Conservation (phyloP, 2,329 filamentous ascomycete genomes). For the Diaporthe caulivora region DNA sequence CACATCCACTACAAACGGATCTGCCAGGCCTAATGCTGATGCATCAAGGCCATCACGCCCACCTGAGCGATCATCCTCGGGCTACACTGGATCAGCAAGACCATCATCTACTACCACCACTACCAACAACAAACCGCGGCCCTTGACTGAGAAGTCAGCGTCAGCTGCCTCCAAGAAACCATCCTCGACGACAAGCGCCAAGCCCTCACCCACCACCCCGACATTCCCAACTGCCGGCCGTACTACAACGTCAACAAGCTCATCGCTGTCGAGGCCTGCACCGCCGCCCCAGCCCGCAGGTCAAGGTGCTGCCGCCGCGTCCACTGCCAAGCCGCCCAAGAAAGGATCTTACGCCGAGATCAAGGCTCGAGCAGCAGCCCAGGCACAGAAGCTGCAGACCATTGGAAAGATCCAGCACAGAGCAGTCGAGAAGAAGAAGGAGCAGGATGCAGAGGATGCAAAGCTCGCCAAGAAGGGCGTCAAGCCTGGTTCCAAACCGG, state of each 20-base stretch:
- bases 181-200: slow-evolving; percentile 25
- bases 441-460: slow-evolving; percentile 62
- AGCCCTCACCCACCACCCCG: slow-evolving; percentile 34
- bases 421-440: slow-evolving; percentile 74
- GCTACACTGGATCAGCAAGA: slow-evolving; percentile 41
- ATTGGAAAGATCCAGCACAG: slow-evolving; percentile 83
- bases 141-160: slow-evolving; percentile 39
- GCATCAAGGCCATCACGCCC: slow-evolving; percentile 45
- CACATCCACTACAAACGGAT: slow-evolving; percentile 42
- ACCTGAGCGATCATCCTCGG: slow-evolving; percentile 29
- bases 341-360: slow-evolving; percentile 82
- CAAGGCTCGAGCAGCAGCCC: slow-evolving; percentile 77
- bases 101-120: slow-evolving; percentile 41
- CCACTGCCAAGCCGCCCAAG: slow-evolving; percentile 65
- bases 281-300: slow-evolving; percentile 31
- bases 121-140: slow-evolving; percentile 42
- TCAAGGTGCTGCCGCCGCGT: slow-evolving; percentile 50
- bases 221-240: slow-evolving; percentile 30
- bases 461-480: slow-evolving; percentile 41
- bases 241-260: slow-evolving; percentile 13
- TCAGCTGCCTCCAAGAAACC: slow-evolving; percentile 37
- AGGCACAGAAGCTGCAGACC: slow-evolving; percentile 70
- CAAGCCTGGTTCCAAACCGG: slow-evolving; percentile 36
- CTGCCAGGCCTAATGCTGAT: slow-evolving; percentile 41
- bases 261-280: slow-evolving; percentile 8